phyloP scores from a whole-genome alignment of 768 basidiomycete genomes.

The Boletus sp. region DNA sequence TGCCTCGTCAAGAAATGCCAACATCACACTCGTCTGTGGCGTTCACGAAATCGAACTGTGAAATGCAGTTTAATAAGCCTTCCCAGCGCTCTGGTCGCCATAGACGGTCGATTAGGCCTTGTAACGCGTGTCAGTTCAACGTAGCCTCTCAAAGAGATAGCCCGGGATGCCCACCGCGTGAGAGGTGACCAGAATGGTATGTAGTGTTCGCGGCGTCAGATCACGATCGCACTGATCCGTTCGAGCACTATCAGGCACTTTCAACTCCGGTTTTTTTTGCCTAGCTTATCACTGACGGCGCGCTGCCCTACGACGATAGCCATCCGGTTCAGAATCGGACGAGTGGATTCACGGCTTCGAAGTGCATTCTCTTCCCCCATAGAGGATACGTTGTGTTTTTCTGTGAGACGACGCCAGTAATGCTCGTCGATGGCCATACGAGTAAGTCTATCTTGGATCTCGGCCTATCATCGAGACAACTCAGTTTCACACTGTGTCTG shows the following conservation, averaged over 20 bases:
- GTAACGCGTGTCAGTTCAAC: not conserved
- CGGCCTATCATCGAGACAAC: no score
- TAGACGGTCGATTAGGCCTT: not conserved
- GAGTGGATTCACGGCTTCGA: constrained; percentile 9
- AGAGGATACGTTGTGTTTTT: no score
- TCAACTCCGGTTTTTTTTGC: not conserved
- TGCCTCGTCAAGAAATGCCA: not conserved
- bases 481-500: not conserved
- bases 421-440: no score
- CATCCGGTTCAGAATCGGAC: not conserved
- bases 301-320: not conserved
- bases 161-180: not conserved
- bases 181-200: not conserved
- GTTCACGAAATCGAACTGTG: not conserved
- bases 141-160: not conserved
- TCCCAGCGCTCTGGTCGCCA: no score
- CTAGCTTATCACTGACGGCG: not conserved
- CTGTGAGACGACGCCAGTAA: no score
- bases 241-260: not conserved
- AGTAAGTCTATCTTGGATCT: no score
- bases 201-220: not conserved
- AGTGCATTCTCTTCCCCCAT: not conserved
- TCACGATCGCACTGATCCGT: not conserved
- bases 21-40: not conserved
- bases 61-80: no score